Percentiles rank a stretch among this genome's conserved stretches.
These are phyloP conservation scores for Piromyces sp. DNA, from an alignment of 192 early-diverging fungal genomes.

Conservation along the genomic window DNA sequence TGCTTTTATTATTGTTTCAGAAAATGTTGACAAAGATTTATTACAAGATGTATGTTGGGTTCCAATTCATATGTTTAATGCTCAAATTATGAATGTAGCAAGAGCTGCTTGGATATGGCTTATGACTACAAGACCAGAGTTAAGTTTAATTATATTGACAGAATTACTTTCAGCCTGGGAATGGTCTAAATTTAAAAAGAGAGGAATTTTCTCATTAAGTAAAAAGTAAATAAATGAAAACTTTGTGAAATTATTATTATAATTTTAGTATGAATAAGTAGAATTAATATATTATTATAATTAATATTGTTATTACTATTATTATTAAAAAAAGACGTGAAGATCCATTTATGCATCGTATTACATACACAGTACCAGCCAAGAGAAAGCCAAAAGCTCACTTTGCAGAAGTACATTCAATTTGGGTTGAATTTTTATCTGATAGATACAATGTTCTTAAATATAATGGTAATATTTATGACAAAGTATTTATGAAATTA, in stretches of 20 bases:
- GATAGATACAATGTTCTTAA: slow-evolving; percentile 68
- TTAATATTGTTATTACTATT: too few species aligned
- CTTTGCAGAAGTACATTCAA: slow-evolving; percentile 50
- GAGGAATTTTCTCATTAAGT: slow-evolving; percentile 46
- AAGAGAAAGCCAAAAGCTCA: slow-evolving; percentile 38
- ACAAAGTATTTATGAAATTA: slow-evolving; percentile 59
- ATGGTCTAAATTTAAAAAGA: slow-evolving; percentile 51
- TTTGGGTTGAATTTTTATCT: slow-evolving; percentile 71
- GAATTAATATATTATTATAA: too few species aligned
- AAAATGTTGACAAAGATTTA: slow-evolving; percentile 46
- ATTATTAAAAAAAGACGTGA: too few species aligned
- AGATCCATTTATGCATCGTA: slow-evolving; percentile 74
- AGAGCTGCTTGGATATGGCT: slow-evolving; percentile 80
- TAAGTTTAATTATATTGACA: slow-evolving; percentile 61
- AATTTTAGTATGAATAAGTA: too few species aligned
- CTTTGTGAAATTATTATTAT: too few species aligned
- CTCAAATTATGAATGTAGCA: slow-evolving; percentile 62
- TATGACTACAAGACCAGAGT: slow-evolving; percentile 51
- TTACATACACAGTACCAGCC: slow-evolving; percentile 85
- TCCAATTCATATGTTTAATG: slow-evolving; percentile 61
- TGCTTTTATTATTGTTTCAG: not conserved
- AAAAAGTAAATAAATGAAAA: slow-evolving; percentile 1
- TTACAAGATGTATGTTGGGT: slow-evolving; percentile 71
- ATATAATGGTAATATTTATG: slow-evolving; percentile 49
- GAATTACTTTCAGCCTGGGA: slow-evolving; percentile 75